A percentile compares a stretch with the other conserved stretches of the same genome.
Evolutionary conservation across 192 early-diverging fungal genomes (phyloP).

Genomic region (Lobosporangium transversale): DNA sequence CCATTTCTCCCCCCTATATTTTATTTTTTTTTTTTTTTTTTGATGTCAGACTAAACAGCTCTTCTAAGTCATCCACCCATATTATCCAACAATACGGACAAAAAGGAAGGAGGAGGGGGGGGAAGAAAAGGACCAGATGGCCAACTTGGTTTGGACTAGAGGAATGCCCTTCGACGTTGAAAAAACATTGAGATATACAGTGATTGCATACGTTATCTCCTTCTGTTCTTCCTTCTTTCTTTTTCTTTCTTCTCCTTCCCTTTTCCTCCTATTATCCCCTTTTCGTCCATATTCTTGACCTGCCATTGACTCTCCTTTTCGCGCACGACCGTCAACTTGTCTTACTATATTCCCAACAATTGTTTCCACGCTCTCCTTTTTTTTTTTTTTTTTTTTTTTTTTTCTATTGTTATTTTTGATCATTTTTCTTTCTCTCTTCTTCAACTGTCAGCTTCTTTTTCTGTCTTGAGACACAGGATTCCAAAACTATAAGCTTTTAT

Average conservation of each 20-base stretch:
- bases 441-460: too few species aligned
- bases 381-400: conserved; percentile 1
- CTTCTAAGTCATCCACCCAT: not conserved
- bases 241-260: not conserved
- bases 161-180: too few species aligned
- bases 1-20: not conserved
- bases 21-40: not conserved
- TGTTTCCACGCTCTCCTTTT: not conserved
- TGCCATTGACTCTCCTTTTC: too few species aligned
- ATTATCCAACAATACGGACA: not conserved
- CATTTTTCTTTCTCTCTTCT: too few species aligned
- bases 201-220: not conserved
- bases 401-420: too few species aligned
- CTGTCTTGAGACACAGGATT: too few species aligned
- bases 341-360: too few species aligned
- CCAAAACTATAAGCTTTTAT: too few species aligned
- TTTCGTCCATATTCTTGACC: not conserved
- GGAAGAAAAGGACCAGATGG: not conserved
- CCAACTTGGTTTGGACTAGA: too few species aligned
- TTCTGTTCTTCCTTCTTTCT: not conserved
- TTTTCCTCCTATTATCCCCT: not conserved
- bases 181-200: too few species aligned
- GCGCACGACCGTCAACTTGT: too few species aligned
- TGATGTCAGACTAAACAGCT: not conserved
- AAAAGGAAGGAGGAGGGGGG: not conserved